Evolutionary conservation across 148 eudicot genomes (phyloP).

Genomic region (Chenopodium quinoa): DNA sequence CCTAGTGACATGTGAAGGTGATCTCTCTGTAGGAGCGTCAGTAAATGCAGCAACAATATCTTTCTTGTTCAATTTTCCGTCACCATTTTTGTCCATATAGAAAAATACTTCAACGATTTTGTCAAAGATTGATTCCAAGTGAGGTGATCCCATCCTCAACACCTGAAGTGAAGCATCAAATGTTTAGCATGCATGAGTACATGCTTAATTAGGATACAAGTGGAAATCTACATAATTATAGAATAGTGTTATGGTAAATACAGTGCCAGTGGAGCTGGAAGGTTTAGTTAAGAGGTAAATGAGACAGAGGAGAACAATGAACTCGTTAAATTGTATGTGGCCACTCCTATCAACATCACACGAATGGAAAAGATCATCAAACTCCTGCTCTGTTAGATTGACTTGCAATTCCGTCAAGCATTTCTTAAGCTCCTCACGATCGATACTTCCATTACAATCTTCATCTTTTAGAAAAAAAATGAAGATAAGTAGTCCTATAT

Average conservation of each 20-base stretch:
- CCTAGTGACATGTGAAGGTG: slow-evolving; percentile 48
- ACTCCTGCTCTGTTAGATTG: slow-evolving; percentile 41
- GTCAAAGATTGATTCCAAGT: slow-evolving; percentile 56
- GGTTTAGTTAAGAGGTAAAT: slow-evolving; percentile 46
- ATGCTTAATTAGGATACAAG: background rate
- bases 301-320: slow-evolving; percentile 62
- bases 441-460: slow-evolving; percentile 50
- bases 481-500: background rate
- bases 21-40: slow-evolving; percentile 50
- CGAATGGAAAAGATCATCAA: slow-evolving; percentile 59
- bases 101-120: slow-evolving; percentile 56
- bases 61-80: slow-evolving; percentile 62
- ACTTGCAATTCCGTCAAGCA: slow-evolving; percentile 49
- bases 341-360: slow-evolving; percentile 51
- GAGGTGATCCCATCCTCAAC: slow-evolving; percentile 37
- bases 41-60: slow-evolving; percentile 53
- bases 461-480: slow-evolving; percentile 36
- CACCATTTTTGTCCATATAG: slow-evolving; percentile 68
- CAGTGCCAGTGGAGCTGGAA: slow-evolving; percentile 34
- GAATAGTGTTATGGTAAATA: slow-evolving; percentile 16
- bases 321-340: slow-evolving; percentile 64
- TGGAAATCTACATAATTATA: background rate
- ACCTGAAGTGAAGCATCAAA: slow-evolving; percentile 32
- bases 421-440: slow-evolving; percentile 50
- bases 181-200: background rate